A percentile compares a stretch with the other conserved stretches of the same genome.
phyloP scores from a whole-genome alignment of 805 yeast genomes.

The Yarrowia sp. region DNA sequence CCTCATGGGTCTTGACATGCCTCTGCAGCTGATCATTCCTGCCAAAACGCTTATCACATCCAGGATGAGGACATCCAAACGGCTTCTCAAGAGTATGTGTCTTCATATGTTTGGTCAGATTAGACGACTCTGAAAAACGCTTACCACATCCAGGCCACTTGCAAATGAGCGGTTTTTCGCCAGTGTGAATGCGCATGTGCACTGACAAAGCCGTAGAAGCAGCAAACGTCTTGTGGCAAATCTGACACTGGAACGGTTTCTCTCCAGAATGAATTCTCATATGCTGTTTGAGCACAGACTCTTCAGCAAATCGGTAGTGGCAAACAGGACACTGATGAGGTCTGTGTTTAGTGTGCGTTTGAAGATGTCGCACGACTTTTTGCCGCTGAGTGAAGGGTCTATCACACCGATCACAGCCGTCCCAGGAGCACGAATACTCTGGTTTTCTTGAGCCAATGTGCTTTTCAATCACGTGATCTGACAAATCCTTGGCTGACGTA shows the following conservation, averaged over 20 bases:
- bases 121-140: constrained; percentile 84
- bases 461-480: constrained; percentile 61
- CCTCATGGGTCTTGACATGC: constrained; percentile 77
- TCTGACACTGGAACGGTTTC: constrained; percentile 71
- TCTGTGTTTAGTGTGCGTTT: constrained; percentile 80
- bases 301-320: constrained; percentile 69
- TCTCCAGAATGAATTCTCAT: constrained; percentile 84
- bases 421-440: constrained; percentile 72
- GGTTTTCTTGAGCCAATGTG: constrained; percentile 78
- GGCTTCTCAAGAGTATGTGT: constrained; percentile 48
- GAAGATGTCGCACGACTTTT: constrained; percentile 80
- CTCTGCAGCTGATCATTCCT: constrained; percentile 91
- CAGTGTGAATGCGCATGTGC: constrained; percentile 83
- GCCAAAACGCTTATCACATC: constrained; percentile 75
- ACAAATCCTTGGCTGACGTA: constrained; percentile 56
- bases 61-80: constrained; percentile 54
- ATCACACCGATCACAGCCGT: constrained; percentile 62
- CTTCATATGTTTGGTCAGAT: constrained; percentile 82
- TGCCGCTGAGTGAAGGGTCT: constrained; percentile 77
- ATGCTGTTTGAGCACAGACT: constrained; percentile 76
- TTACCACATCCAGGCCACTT: constrained; percentile 78
- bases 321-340: constrained; percentile 76
- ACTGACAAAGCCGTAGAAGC: constrained; percentile 80
- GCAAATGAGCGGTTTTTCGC: constrained; percentile 82
- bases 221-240: constrained; percentile 76